Percentiles rank a stretch among this genome's conserved stretches.
phyloP scores from a whole-genome alignment of 768 basidiomycete genomes.

The Suillus cothurnatus region DNA sequence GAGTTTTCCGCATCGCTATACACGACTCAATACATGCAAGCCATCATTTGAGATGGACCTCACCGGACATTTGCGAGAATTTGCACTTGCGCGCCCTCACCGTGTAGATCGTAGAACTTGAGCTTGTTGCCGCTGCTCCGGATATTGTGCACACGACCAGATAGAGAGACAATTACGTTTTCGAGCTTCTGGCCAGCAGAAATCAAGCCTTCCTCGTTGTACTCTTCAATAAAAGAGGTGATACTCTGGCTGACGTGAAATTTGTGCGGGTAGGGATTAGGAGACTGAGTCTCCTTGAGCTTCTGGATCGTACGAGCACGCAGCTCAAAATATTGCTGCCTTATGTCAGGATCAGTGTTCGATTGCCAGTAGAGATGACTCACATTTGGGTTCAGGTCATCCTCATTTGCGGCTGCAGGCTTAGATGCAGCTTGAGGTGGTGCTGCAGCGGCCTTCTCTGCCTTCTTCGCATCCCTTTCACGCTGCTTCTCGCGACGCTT shows the following conservation, averaged over 20 bases:
- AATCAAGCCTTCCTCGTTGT: conserved; percentile 74
- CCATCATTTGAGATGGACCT: conserved; percentile 23
- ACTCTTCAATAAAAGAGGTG: conserved; percentile 69
- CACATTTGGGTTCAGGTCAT: conserved; percentile 90
- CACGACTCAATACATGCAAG: neutral
- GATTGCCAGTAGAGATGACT: conserved; percentile 33
- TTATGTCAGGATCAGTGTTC: neutral
- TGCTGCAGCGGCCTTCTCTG: conserved; percentile 64
- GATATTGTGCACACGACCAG: conserved; percentile 92
- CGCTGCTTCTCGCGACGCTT: conserved; percentile 92
- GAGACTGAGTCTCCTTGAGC: conserved; percentile 80
- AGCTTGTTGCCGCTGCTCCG: conserved; percentile 82
- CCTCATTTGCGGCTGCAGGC: conserved; percentile 55
- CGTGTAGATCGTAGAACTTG: conserved; percentile 91
- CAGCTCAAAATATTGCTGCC: conserved; percentile 95
- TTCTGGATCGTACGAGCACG: conserved; percentile 87
- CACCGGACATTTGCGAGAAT: conserved; percentile 91
- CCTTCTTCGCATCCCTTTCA: conserved; percentile 72
- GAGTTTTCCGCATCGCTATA: conserved; percentile 65
- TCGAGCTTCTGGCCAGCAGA: conserved; percentile 66
- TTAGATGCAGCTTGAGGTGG: conserved; percentile 45
- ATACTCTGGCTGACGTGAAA: conserved; percentile 87
- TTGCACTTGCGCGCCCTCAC: conserved; percentile 92
- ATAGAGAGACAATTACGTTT: conserved; percentile 60
- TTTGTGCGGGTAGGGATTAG: conserved; percentile 99